phyloP scores from a whole-genome alignment of 2,329 filamentous ascomycete genomes.

The Penicillium sp. region DNA sequence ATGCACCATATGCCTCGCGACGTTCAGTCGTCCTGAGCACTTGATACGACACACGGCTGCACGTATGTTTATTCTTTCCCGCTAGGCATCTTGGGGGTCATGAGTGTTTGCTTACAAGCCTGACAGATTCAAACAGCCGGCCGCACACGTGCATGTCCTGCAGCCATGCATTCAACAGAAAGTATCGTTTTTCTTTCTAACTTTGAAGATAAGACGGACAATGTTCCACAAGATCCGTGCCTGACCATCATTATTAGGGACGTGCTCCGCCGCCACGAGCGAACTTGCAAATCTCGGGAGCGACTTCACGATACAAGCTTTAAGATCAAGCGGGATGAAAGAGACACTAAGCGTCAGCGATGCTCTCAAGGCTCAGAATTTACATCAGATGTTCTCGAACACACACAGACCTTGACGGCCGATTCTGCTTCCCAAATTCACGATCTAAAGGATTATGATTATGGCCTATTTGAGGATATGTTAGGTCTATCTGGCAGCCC shows the following conservation, averaged over 20 bases:
- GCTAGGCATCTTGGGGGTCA: neutral
- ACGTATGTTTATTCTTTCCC: conserved; percentile 21
- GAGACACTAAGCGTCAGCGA: neutral
- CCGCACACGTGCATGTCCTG: conserved; percentile 28
- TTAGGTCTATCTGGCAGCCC: neutral
- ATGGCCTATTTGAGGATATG: neutral
- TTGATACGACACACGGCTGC: conserved; percentile 30
- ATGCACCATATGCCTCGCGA: conserved; percentile 22
- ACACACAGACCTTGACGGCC: neutral
- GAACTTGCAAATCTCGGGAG: conserved; percentile 27
- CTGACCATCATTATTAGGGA: conserved; percentile 22
- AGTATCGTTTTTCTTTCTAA: conserved; percentile 11
- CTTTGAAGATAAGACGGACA: neutral
- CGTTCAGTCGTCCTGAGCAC: conserved; percentile 33
- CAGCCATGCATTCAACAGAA: conserved; percentile 28
- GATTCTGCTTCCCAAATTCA: neutral
- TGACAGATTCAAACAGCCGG: conserved; percentile 26
- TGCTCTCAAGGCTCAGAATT: neutral
- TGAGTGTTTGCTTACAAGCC: neutral
- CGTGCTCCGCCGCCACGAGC: conserved; percentile 31
- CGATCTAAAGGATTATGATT: neutral
- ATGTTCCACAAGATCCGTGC: neutral
- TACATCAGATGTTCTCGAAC: neutral
- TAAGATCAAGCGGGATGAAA: neutral
- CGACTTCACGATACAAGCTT: neutral